Evolutionary conservation across 2,329 filamentous ascomycete species (phyloP).

Genomic region (Aureobasidium uvarum): DNA sequence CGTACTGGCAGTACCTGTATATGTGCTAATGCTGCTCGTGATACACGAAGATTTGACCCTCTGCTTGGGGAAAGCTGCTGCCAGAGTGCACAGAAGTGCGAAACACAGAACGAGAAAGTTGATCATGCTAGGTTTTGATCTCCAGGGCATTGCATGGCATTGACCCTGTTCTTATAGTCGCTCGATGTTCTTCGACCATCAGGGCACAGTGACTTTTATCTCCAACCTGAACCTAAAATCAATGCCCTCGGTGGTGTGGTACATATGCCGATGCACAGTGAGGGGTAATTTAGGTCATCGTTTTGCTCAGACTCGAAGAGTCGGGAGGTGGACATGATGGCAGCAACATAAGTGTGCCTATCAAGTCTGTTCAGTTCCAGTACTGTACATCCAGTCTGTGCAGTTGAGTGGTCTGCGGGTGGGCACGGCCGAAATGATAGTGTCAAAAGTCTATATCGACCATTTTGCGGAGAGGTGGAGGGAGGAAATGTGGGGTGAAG

Average conservation of each 20-base stretch:
- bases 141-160: background rate
- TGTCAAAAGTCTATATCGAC: background rate
- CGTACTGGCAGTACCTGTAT: background rate
- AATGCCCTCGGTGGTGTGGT: background rate
- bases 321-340: background rate
- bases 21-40: background rate
- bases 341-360: no score
- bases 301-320: no score
- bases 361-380: background rate
- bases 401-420: background rate
- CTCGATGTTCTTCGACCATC: background rate
- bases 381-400: background rate
- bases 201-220: background rate
- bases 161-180: background rate
- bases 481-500: background rate
- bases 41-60: background rate
- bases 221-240: background rate
- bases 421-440: background rate
- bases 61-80: background rate
- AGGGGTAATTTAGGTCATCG: background rate
- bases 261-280: background rate
- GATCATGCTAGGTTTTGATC: background rate
- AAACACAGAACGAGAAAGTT: background rate
- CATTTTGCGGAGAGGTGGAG: constrained; percentile 2
- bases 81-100: background rate